Evolutionary conservation across 2,329 filamentous ascomycete genomes (phyloP).

Genomic region (Fusarium sp.): DNA sequence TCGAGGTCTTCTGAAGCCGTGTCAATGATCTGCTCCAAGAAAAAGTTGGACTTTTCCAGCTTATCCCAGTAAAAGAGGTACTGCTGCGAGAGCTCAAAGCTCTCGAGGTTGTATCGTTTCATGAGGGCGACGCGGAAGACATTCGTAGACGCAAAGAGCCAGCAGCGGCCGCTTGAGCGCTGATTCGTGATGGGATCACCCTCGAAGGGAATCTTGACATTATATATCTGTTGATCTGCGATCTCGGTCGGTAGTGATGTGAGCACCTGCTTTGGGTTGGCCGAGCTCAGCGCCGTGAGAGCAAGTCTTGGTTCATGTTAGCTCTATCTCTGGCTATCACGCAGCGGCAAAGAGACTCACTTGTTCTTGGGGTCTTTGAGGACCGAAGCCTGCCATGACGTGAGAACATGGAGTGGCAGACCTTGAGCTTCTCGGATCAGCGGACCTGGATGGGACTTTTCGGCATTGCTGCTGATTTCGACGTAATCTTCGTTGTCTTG

Average conservation of each 20-base stretch:
- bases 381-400: conserved; percentile 70
- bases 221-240: conserved; percentile 82
- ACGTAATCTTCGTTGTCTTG: conserved; percentile 65
- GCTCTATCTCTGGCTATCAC: background rate
- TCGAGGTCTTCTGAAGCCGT: conserved; percentile 78
- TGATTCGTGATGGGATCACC: conserved; percentile 88
- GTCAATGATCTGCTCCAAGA: conserved; percentile 84
- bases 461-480: conserved; percentile 56
- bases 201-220: conserved; percentile 82
- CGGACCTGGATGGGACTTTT: conserved; percentile 37
- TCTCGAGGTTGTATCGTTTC: conserved; percentile 80
- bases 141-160: conserved; percentile 93
- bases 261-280: conserved; percentile 74
- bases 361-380: conserved; percentile 74
- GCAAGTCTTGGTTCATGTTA: conserved; percentile 67
- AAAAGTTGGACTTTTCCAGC: conserved; percentile 90
- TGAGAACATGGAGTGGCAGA: conserved; percentile 63
- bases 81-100: conserved; percentile 86
- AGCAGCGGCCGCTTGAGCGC: conserved; percentile 83
- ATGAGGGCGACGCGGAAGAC: conserved; percentile 90
- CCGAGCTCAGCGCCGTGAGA: conserved; percentile 75
- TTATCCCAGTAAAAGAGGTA: conserved; percentile 97
- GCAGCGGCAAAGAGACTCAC: conserved; percentile 50
- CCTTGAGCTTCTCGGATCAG: conserved; percentile 51
- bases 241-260: conserved; percentile 71